Evolutionary conservation across 306 rosid species (phyloP).

Genomic region (Trichosanthes cucumerina): DNA sequence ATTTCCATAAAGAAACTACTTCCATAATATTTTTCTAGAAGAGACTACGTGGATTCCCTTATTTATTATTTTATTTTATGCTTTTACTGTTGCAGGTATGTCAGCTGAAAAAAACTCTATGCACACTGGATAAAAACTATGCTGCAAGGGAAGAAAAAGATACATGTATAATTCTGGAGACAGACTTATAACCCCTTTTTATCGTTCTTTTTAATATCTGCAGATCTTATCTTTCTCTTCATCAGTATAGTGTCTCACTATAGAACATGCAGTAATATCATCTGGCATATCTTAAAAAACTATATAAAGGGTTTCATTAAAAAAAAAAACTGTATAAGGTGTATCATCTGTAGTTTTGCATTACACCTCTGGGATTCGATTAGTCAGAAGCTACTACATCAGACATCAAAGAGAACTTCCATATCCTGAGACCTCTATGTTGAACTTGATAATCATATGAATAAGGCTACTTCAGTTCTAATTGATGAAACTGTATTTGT

Average conservation of each 20-base stretch:
- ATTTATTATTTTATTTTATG: constrained; percentile 11
- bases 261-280: neutral
- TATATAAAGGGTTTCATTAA: neutral
- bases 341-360: neutral
- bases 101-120: constrained; percentile 60
- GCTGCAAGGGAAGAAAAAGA: constrained; percentile 73
- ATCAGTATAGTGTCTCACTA: neutral
- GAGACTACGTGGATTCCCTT: neutral
- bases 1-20: neutral
- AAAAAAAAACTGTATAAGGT: too few relatives aligned
- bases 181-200: neutral
- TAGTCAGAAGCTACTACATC: neutral
- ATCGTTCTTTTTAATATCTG: neutral
- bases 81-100: constrained; percentile 41
- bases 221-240: neutral
- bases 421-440: neutral
- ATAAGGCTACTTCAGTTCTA: neutral
- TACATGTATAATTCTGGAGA: constrained; percentile 32
- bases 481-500: neutral
- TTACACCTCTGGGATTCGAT: neutral
- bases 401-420: neutral
- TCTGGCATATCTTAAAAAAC: neutral
- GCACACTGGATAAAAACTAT: constrained; percentile 71
- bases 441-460: neutral
- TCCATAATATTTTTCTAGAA: neutral